These are phyloP conservation scores for Pterocarpus santalinus DNA, from an alignment of 306 rosid genomes.

Conservation along the genomic window DNA sequence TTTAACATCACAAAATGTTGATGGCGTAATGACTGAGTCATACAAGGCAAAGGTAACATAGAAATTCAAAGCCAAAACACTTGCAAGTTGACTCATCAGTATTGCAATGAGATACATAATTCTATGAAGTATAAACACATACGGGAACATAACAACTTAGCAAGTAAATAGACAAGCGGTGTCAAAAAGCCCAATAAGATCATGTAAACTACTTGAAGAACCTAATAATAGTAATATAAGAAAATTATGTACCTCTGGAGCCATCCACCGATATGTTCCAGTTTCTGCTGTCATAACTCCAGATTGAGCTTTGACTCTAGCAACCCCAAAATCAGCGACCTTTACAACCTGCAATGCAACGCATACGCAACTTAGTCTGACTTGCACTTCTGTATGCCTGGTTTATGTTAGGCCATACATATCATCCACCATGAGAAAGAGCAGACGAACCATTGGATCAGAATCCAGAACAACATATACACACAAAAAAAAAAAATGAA, in stretches of 20 bases:
- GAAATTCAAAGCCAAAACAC: constrained; percentile 22
- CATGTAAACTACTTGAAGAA: constrained; percentile 42
- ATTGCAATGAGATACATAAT: neutral
- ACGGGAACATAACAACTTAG: neutral
- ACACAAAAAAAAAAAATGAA: neutral
- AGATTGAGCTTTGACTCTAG: constrained; percentile 92
- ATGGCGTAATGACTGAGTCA: neutral
- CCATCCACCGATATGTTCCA: constrained; percentile 99
- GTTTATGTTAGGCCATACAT: constrained; percentile 28
- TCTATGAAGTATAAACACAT: constrained; percentile 5
- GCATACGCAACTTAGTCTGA: neutral
- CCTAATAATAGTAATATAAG: constrained; percentile 14
- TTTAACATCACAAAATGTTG: constrained; percentile 9
- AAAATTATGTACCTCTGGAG: constrained; percentile 81
- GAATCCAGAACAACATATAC: constrained; percentile 15
- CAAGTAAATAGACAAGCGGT: neutral
- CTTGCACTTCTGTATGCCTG: constrained; percentile 15
- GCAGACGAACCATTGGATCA: constrained; percentile 17
- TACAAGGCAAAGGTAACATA: neutral
- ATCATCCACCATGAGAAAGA: neutral
- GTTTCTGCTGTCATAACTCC: constrained; percentile 99
- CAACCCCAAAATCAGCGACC: constrained; percentile 99
- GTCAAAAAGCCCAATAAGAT: constrained; percentile 39
- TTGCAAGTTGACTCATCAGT: neutral
- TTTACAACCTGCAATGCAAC: constrained; percentile 76